Evolutionary conservation across 2,329 filamentous ascomycete genomes (phyloP), one percentile per base, ranked within the genome.

Genomic region (Ambrosiella cleistominuta): DNA sequence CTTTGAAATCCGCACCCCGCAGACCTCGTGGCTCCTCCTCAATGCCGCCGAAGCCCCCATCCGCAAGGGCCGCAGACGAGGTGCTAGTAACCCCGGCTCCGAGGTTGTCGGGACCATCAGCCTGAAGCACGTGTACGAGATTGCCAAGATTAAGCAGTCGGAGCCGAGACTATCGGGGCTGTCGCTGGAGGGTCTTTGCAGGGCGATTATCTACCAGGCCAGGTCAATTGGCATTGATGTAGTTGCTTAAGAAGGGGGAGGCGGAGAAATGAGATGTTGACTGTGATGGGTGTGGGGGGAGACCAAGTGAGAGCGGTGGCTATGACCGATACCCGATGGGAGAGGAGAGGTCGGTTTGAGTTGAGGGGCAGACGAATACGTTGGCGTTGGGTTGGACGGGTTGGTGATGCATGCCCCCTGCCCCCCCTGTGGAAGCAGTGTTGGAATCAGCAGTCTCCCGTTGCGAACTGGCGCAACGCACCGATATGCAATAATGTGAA

Each of bases 111-210:
- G 91, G 60, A 85, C 80, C 2, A 78, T 98, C 58, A 93, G 85
- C 66, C 73, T 98, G 66, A 98, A 98, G 76, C 93, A 98, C 72
- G 75, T 98, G 19, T 97, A 89, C 72, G 91, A 97, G 74, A 97
- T 98, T 70, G 93, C 93, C 63, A 90, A 88, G 76, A 94, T 98
- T 67, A 98, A 98, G 78, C 85, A 88, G 64, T 74, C 78, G 57
- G 87, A 93, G 71, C 72, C 83, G 62, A 77, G 87, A 60, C 70
- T 91, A 62, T 88, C 85, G 1, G 86, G 85, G 1, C 68, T 88
- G 65, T 77, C 79, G 53, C 70, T 90, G 57, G 76, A 88, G 68
- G 83, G 83, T 0, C 66, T 91, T 36, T 88, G 85, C 72, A 82
- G 78, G 70, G 80, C 82, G 57, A 75, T 91, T 61, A 87, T 91